Evolutionary conservation across 225 moss, liverwort and hornwort genomes (phyloP).

Genomic region (Marchantia paleacea): DNA sequence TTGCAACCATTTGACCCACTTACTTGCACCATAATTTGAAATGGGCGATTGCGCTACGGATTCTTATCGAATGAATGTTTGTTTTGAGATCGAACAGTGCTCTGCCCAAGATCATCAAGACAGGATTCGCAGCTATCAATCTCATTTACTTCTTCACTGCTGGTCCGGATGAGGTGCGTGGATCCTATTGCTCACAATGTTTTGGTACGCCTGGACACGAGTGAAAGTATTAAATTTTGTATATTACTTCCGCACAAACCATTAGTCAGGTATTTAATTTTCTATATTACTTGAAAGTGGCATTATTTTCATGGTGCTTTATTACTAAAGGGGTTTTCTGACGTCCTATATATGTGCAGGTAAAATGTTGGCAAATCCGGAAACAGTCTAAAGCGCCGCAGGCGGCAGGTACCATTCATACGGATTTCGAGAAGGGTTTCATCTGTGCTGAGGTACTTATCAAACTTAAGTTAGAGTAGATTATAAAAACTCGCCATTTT

Average conservation of each 20-base stretch:
- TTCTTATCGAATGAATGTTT: not conserved
- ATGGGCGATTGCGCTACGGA: not conserved
- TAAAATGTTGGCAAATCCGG: constrained; percentile 99
- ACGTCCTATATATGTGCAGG: constrained; percentile 33
- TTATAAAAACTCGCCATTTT: not conserved
- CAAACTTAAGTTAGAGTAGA: no score
- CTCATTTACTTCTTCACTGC: constrained; percentile 98
- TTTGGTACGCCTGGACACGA: not conserved
- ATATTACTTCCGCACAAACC: no score
- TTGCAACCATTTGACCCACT: not conserved
- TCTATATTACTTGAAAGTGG: no score
- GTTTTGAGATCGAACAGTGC: constrained; percentile 50
- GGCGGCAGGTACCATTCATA: constrained; percentile 96
- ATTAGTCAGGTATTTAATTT: no score
- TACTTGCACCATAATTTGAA: not conserved
- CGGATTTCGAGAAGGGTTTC: constrained; percentile 96
- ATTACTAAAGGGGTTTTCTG: no score
- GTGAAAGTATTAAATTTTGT: no score
- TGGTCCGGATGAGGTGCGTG: constrained; percentile 76
- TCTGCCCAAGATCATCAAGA: constrained; percentile 96
- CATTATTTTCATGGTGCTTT: no score
- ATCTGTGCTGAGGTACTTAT: constrained; percentile 88
- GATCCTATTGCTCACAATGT: not conserved
- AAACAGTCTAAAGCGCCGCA: constrained; percentile 95
- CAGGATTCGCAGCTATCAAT: constrained; percentile 89